Percentiles rank a stretch among this genome's conserved stretches.
phyloP scores from a whole-genome alignment of 2,329 filamentous ascomycete genomes.

The Tolypocladium paradoxum region DNA sequence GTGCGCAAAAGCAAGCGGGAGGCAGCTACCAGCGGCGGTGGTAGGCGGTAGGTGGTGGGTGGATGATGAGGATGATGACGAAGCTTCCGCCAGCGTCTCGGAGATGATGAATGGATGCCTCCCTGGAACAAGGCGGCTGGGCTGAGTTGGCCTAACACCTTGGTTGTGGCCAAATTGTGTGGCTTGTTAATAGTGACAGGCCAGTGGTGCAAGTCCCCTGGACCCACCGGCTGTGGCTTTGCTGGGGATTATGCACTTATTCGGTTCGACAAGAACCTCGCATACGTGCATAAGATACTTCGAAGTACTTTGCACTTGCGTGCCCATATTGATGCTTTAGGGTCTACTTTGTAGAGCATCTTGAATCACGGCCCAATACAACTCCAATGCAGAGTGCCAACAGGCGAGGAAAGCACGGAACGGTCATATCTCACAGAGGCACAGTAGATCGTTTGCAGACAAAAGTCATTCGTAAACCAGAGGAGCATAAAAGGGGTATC shows the following conservation, averaged over 20 bases:
- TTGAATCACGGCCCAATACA: too few species aligned
- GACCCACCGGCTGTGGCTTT: slow-evolving; percentile 4
- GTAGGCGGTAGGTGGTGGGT: not conserved
- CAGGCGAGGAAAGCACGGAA: not conserved
- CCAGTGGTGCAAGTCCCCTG: not conserved
- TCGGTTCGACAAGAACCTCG: not conserved
- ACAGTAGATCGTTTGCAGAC: not conserved
- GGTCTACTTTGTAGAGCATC: too few species aligned
- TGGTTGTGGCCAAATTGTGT: slow-evolving; percentile 5
- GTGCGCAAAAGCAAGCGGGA: slow-evolving; percentile 1
- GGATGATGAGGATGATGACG: slow-evolving; percentile 4
- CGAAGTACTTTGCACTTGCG: too few species aligned
- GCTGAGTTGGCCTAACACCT: not conserved
- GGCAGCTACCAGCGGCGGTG: not conserved
- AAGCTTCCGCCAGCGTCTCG: slow-evolving; percentile 6
- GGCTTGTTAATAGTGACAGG: slow-evolving; percentile 2
- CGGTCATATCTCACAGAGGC: not conserved
- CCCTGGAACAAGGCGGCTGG: not conserved
- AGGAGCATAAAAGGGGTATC: slow-evolving; percentile 2
- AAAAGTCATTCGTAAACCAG: not conserved
- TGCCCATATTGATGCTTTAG: too few species aligned
- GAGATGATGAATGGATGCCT: slow-evolving; percentile 6
- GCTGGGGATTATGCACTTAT: not conserved
- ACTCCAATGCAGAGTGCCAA: not conserved
- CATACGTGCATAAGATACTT: not conserved